Evolutionary conservation across 805 yeast genomes (phyloP).

Genomic region (Brettanomyces sp.): DNA sequence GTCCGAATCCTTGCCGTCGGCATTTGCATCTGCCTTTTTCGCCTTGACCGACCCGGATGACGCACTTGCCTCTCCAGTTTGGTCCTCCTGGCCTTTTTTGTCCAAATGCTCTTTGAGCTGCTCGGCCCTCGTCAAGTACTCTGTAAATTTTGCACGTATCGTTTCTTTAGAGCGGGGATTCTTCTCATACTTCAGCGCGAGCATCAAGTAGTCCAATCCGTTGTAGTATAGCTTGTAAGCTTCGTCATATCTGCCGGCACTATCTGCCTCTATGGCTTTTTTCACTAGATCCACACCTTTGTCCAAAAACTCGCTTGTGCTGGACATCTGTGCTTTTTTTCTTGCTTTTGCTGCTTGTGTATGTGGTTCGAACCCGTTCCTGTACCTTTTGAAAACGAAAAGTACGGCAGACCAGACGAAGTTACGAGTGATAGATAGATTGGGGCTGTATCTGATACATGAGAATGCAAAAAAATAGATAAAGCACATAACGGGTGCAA

Average conservation of each 20-base stretch:
- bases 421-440: no score
- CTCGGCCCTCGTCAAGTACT: constrained; percentile 88
- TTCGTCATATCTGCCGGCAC: constrained; percentile 82
- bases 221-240: constrained; percentile 89
- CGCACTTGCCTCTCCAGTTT: constrained; percentile 42
- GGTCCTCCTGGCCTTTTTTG: constrained; percentile 37
- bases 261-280: constrained; percentile 90
- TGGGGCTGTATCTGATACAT: no score
- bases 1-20: constrained; percentile 26
- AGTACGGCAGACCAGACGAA: no score
- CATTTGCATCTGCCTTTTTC: constrained; percentile 30
- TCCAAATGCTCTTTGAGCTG: constrained; percentile 85
- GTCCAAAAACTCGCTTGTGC: constrained; percentile 59
- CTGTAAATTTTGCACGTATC: constrained; percentile 81
- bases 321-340: constrained; percentile 13
- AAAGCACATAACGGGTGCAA: no score
- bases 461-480: no score
- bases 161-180: constrained; percentile 83
- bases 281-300: constrained; percentile 95
- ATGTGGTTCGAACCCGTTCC: no score
- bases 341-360: no score
- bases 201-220: constrained; percentile 90
- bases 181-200: constrained; percentile 91
- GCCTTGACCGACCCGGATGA: constrained; percentile 51
- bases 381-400: no score